These are phyloP conservation scores for Microcyclospora tardicrescens DNA, from an alignment of 2,329 filamentous ascomycete genomes.

Conservation along the genomic window DNA sequence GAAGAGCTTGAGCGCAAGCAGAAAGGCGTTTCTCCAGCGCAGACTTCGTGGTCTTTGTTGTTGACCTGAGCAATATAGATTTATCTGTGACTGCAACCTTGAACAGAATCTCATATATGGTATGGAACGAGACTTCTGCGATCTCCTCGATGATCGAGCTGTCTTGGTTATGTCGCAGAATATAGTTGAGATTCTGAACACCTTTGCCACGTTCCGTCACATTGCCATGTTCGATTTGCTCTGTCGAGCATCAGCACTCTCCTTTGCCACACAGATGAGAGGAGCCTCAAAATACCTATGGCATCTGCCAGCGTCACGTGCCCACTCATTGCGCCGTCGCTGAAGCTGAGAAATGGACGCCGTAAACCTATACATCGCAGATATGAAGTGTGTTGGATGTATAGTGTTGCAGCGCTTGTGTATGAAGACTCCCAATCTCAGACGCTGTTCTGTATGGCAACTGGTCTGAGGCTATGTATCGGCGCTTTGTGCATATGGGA, in stretches of 20 bases:
- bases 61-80: slow-evolving; percentile 43
- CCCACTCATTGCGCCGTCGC: slow-evolving; percentile 2
- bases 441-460: background rate
- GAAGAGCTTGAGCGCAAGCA: slow-evolving; percentile 57
- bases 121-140: slow-evolving; percentile 66
- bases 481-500: too few relatives aligned
- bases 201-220: slow-evolving; percentile 37
- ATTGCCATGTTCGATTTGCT: slow-evolving; percentile 30
- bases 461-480: background rate
- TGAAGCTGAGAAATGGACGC: background rate
- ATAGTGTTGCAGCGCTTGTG: slow-evolving; percentile 2
- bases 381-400: background rate
- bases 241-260: slow-evolving; percentile 8
- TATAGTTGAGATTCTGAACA: slow-evolving; percentile 42
- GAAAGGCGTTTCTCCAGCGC: slow-evolving; percentile 44
- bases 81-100: slow-evolving; percentile 56
- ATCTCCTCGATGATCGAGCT: slow-evolving; percentile 34
- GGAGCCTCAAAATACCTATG: background rate
- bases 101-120: slow-evolving; percentile 71
- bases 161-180: slow-evolving; percentile 41
- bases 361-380: too few relatives aligned
- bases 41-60: slow-evolving; percentile 17
- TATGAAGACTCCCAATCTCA: background rate
- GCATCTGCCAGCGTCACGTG: slow-evolving; percentile 6
- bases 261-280: background rate